These are phyloP conservation scores for Penstemon barbatus DNA, from an alignment of 257 asterid species.

Conservation along the genomic window DNA sequence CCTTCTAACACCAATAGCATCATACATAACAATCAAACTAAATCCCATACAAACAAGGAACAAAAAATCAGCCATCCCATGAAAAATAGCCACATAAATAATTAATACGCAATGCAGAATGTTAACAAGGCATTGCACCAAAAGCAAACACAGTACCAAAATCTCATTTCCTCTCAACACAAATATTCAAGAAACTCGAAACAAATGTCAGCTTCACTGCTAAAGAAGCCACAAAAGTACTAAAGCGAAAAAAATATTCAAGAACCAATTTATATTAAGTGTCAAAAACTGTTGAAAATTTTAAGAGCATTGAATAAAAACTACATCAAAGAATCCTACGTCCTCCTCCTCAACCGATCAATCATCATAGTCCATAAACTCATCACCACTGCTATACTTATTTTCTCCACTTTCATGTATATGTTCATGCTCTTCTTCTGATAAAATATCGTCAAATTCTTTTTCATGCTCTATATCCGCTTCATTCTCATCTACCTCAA, in stretches of 20 bases:
- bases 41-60: slow-evolving; percentile 89
- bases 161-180: slow-evolving; percentile 86
- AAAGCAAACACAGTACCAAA: slow-evolving; percentile 68
- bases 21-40: slow-evolving; percentile 88
- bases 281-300: too few species aligned
- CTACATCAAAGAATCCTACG: too few species aligned
- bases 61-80: slow-evolving; percentile 82
- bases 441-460: too few species aligned
- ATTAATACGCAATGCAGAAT: slow-evolving; percentile 86
- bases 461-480: too few species aligned
- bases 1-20: slow-evolving; percentile 84
- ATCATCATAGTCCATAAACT: too few species aligned
- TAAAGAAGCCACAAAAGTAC: slow-evolving; percentile 74
- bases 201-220: slow-evolving; percentile 85
- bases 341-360: too few species aligned
- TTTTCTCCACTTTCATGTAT: too few species aligned
- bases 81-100: slow-evolving; percentile 80
- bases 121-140: slow-evolving; percentile 80
- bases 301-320: too few species aligned
- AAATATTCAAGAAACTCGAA: slow-evolving; percentile 73
- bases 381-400: too few species aligned
- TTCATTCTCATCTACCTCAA: too few species aligned
- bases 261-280: too few species aligned
- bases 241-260: slow-evolving; percentile 21
- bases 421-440: too few species aligned